Conservation (phyloP, 202 grass and related monocot species). For the Tripidium arundinaceum region DNA sequence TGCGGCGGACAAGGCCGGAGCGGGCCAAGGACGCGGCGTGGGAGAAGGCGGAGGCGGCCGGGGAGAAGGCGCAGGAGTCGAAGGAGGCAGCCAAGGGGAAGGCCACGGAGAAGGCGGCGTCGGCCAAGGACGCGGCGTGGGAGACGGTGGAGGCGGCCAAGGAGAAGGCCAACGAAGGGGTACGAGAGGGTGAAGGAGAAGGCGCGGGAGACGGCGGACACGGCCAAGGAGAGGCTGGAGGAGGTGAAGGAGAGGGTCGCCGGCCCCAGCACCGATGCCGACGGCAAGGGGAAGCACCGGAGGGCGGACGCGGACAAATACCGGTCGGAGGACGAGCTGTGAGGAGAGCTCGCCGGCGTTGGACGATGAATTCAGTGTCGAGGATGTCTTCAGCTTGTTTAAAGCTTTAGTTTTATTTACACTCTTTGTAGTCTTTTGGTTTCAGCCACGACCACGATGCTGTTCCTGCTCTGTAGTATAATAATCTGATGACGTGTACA, state of each 20-base stretch:
- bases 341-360: not conserved
- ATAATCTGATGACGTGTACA: slow-evolving; percentile 27
- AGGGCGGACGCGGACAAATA: slow-evolving; percentile 25
- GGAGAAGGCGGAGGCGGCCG: slow-evolving; percentile 15
- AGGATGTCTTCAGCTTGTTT: slow-evolving; percentile 17
- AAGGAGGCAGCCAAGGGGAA: not conserved
- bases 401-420: slow-evolving; percentile 8
- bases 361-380: not conserved
- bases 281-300: slow-evolving; percentile 16
- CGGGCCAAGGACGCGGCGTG: slow-evolving; percentile 10
- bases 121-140: slow-evolving; percentile 27
- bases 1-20: not conserved
- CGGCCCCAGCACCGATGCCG: slow-evolving; percentile 11
- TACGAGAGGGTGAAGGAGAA: slow-evolving; percentile 44
- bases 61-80: not conserved
- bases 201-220: slow-evolving; percentile 25
- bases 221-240: slow-evolving; percentile 46
- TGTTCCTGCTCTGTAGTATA: slow-evolving; percentile 14
- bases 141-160: slow-evolving; percentile 44
- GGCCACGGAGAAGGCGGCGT: not conserved
- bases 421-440: not conserved
- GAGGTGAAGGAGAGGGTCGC: slow-evolving; percentile 41
- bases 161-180: slow-evolving; percentile 27
- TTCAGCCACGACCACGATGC: not conserved
- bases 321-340: slow-evolving; percentile 53